phyloP scores from a whole-genome alignment of 352 stramenopile species.

The Vaucheria bursata region DNA sequence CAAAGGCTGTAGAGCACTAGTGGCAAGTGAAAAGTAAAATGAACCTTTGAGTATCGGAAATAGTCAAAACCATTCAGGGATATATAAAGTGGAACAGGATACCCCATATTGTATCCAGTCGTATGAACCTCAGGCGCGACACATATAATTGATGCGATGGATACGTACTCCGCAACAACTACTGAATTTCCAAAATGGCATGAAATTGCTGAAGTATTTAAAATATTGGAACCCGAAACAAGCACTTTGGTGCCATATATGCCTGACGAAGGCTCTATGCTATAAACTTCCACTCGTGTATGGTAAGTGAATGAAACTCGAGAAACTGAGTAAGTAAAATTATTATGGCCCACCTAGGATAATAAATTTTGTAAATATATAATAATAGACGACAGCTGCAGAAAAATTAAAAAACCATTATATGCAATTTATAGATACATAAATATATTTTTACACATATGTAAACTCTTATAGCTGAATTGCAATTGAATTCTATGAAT shows the following conservation, averaged over 20 bases:
- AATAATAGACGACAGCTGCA: no score
- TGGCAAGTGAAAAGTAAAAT: constrained; percentile 51
- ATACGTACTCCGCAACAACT: constrained; percentile 20
- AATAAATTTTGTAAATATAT: no score
- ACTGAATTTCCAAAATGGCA: constrained; percentile 62
- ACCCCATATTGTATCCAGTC: constrained; percentile 19
- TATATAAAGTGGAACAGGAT: constrained; percentile 62
- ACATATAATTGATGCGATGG: constrained; percentile 57
- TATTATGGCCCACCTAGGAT: no score
- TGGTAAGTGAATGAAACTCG: constrained; percentile 49
- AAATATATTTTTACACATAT: no score
- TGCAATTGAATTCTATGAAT: no score
- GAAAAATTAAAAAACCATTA: no score
- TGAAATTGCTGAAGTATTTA: constrained; percentile 65
- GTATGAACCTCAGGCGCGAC: constrained; percentile 55
- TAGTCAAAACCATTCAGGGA: constrained; percentile 53
- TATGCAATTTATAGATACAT: no score
- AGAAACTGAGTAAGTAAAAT: no score
- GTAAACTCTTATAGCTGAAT: no score
- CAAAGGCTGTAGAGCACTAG: constrained; percentile 46
- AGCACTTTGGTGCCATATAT: constrained; percentile 59
- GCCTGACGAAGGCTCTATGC: constrained; percentile 51
- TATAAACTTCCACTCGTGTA: constrained; percentile 46
- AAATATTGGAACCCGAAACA: constrained; percentile 66
- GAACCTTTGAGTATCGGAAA: constrained; percentile 46